A percentile compares a stretch with the other conserved stretches of the same genome.
Evolutionary conservation across 2,329 filamentous ascomycete genomes (phyloP).

Genomic region (Talaromyces sp.): DNA sequence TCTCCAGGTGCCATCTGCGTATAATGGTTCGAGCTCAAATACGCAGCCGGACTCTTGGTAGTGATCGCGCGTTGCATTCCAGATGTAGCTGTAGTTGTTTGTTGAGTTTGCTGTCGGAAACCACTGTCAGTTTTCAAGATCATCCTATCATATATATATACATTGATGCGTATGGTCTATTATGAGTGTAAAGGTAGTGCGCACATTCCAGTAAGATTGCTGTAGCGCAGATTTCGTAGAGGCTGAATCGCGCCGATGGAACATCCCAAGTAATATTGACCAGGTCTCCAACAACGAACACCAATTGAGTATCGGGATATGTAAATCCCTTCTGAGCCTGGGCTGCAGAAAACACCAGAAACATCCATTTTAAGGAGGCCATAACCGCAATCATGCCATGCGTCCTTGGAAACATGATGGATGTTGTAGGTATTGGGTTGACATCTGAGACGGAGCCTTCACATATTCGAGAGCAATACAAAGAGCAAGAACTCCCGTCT

Average conservation of each 20-base stretch:
- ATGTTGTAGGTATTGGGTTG: too few relatives aligned
- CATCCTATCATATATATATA: too few relatives aligned
- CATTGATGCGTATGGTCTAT: too few relatives aligned
- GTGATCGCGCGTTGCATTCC: conserved; percentile 7
- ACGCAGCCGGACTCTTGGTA: conserved; percentile 13
- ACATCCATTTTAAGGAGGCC: neutral
- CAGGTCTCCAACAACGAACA: conserved; percentile 6
- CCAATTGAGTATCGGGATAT: neutral
- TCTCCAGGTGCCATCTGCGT: neutral
- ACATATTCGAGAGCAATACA: too few relatives aligned
- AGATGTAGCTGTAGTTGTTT: conserved; percentile 3
- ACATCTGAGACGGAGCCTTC: too few relatives aligned
- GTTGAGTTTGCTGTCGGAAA: neutral
- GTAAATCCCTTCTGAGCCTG: conserved; percentile 8
- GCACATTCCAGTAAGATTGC: too few relatives aligned
- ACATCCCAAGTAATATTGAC: conserved; percentile 11
- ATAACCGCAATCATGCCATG: too few relatives aligned
- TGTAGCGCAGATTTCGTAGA: conserved; percentile 3
- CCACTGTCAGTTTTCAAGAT: neutral
- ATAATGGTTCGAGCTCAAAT: neutral
- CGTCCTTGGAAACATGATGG: too few relatives aligned
- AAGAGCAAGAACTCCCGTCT: too few relatives aligned
- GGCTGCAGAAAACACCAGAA: neutral
- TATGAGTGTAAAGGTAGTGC: too few relatives aligned
- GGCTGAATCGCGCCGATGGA: neutral